These are phyloP conservation scores for Chlamydomonas sphaeroides DNA, from an alignment of 139 green algal species.

Conservation along the genomic window DNA sequence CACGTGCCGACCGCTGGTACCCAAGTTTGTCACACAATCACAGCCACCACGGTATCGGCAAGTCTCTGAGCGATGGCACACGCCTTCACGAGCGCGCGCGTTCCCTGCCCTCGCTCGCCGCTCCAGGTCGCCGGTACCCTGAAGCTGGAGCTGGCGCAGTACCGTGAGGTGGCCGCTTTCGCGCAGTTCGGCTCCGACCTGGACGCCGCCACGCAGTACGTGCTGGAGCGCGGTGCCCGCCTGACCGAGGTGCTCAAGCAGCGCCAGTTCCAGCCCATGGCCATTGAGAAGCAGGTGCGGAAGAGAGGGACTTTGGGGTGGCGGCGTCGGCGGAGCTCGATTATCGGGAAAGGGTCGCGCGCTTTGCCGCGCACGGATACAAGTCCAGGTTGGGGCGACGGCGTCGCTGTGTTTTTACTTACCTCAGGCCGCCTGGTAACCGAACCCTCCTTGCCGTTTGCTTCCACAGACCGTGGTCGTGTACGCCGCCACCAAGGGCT, in stretches of 20 bases:
- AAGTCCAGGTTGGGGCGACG: too few relatives aligned
- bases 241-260: constrained; percentile 95
- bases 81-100: background rate
- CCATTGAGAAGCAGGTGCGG: constrained; percentile 82
- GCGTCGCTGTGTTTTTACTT: too few relatives aligned
- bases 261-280: constrained; percentile 87
- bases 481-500: constrained; percentile 87
- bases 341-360: too few relatives aligned
- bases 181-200: constrained; percentile 93
- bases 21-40: too few relatives aligned
- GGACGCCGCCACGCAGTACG: constrained; percentile 88
- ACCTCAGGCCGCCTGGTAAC: too few relatives aligned
- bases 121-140: constrained; percentile 70
- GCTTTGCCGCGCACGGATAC: too few relatives aligned
- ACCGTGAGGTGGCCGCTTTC: constrained; percentile 90
- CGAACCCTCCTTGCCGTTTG: too few relatives aligned
- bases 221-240: constrained; percentile 86
- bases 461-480: constrained; percentile 58
- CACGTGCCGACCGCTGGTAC: too few relatives aligned
- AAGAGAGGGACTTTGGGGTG: too few relatives aligned
- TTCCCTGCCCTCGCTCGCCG: background rate
- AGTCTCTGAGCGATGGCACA: background rate
- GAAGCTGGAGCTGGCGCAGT: constrained; percentile 91
- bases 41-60: too few relatives aligned
- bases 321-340: too few relatives aligned